phyloP scores from a whole-genome alignment of 2,329 filamentous ascomycete species.

The Parascedosporium putredinis region DNA sequence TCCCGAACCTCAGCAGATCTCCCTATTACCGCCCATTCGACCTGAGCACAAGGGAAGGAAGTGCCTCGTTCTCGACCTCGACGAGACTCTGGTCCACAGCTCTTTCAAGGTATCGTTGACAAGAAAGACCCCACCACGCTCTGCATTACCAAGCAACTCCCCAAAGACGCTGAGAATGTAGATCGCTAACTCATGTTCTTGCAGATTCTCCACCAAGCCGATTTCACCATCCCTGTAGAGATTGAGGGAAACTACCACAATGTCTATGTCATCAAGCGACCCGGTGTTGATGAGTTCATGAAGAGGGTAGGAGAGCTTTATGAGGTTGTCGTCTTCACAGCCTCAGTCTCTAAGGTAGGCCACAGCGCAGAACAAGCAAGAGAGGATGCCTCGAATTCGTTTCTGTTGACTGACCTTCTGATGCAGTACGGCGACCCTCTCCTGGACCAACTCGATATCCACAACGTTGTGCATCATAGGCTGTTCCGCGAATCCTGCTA shows the following conservation, averaged over 20 bases:
- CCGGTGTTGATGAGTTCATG: conserved; percentile 98
- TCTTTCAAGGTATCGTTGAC: conserved; percentile 83
- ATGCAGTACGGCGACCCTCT: conserved; percentile 89
- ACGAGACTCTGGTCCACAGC: conserved; percentile 95
- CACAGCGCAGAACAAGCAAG: too few relatives aligned
- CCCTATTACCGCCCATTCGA: conserved; percentile 70
- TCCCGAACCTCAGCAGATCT: conserved; percentile 45
- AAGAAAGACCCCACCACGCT: too few relatives aligned
- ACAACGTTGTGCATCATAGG: conserved; percentile 90
- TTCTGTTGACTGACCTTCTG: too few relatives aligned
- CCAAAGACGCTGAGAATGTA: too few relatives aligned
- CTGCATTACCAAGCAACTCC: too few relatives aligned
- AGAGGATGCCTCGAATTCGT: too few relatives aligned
- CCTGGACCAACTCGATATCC: conserved; percentile 92
- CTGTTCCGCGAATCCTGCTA: conserved; percentile 98
- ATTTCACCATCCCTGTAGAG: conserved; percentile 97
- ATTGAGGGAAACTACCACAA: conserved; percentile 99
- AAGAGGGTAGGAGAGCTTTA: conserved; percentile 96
- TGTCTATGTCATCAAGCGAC: conserved; percentile 97
- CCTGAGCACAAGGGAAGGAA: conserved; percentile 79
- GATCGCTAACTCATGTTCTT: not conserved
- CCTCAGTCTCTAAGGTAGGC: conserved; percentile 90
- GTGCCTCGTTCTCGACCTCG: conserved; percentile 87
- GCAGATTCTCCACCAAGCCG: conserved; percentile 91
- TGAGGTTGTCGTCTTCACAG: conserved; percentile 97